Evolutionary conservation across 257 asterid species (phyloP).

Genomic region (Oldenlandia corymbosa): DNA sequence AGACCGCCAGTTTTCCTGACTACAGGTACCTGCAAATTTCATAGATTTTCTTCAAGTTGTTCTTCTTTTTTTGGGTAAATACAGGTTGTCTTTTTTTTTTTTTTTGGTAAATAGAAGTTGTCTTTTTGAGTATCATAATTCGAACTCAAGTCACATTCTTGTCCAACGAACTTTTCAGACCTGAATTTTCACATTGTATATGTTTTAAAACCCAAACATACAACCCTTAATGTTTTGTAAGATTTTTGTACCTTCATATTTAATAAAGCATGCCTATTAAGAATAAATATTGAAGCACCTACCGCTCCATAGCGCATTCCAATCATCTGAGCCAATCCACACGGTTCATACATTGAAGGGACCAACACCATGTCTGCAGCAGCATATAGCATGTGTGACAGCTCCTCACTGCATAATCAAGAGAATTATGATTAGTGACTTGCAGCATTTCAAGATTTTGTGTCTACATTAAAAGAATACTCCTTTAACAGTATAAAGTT

Average conservation of each 20-base stretch:
- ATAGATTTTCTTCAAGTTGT: constrained; percentile 1
- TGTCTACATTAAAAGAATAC: not conserved
- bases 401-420: constrained; percentile 68
- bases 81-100: no score
- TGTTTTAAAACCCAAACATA: not conserved
- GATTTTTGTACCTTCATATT: not conserved
- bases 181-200: no score
- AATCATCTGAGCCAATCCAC: constrained; percentile 91
- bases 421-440: not conserved
- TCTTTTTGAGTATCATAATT: not conserved
- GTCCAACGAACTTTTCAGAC: not conserved
- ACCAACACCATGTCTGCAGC: constrained; percentile 94
- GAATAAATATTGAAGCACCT: constrained; percentile 19
- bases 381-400: constrained; percentile 89
- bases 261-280: not conserved
- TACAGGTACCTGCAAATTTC: constrained; percentile 57
- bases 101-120: no score
- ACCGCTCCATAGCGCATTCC: constrained; percentile 97
- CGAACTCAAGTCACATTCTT: not conserved
- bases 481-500: not conserved
- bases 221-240: not conserved
- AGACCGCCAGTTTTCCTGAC: constrained; percentile 92
- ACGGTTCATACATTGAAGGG: constrained; percentile 90
- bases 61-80: no score
- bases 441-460: not conserved